These are phyloP conservation scores for Canna indica DNA, from an alignment of 176 grass and related monocot genomes.

Conservation along the genomic window DNA sequence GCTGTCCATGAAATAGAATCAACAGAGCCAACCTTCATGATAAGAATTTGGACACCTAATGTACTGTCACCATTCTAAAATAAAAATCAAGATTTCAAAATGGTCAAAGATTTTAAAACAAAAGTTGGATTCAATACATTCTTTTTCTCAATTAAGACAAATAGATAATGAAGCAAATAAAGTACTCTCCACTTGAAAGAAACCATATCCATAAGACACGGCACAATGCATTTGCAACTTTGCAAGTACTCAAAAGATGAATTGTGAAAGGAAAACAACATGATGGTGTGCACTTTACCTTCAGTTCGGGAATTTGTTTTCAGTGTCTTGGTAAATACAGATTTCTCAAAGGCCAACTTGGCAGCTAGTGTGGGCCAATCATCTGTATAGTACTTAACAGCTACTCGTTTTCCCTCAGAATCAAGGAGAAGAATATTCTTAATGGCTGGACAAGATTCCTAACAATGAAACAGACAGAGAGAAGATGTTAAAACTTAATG, in stretches of 20 bases:
- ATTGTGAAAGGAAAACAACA: not conserved
- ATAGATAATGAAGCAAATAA: not conserved
- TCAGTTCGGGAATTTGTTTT: constrained; percentile 20
- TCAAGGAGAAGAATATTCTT: constrained; percentile 20
- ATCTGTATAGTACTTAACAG: constrained; percentile 19
- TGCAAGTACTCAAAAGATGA: not conserved
- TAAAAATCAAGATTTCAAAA: too few relatives aligned
- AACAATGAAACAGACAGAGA: not conserved
- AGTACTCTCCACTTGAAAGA: not conserved
- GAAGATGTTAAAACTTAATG: not conserved
- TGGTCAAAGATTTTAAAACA: not conserved
- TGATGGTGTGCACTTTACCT: not conserved
- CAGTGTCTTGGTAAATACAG: constrained; percentile 20
- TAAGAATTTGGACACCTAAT: too few relatives aligned
- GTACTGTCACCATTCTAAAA: too few relatives aligned
- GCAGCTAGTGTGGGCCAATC: constrained; percentile 16
- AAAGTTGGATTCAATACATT: not conserved
- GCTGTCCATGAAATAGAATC: too few relatives aligned
- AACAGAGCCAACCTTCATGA: too few relatives aligned
- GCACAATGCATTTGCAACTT: too few relatives aligned
- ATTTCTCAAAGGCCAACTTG: constrained; percentile 19
- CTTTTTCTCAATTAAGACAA: not conserved
- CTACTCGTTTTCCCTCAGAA: constrained; percentile 21
- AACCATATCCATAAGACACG: too few relatives aligned
- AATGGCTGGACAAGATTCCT: constrained; percentile 21